Percentiles rank a stretch among this genome's conserved stretches.
Conservation (phyloP, 768 basidiomycete genomes). For the Hericium rajendrae region DNA sequence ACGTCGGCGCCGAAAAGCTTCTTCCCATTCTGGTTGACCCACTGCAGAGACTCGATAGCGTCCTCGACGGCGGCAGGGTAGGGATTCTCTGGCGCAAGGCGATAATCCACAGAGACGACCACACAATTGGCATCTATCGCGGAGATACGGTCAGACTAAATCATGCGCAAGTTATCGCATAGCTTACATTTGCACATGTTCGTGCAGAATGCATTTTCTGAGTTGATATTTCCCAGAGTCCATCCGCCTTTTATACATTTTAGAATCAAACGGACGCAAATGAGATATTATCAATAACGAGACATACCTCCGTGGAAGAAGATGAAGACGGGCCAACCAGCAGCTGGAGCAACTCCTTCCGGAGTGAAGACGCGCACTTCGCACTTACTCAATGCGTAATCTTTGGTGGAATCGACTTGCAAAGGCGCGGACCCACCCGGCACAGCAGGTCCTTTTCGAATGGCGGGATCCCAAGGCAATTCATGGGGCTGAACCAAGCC, state of each 20-base stretch:
- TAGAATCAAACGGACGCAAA: not conserved
- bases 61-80: slow-evolving; percentile 69
- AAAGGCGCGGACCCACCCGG: slow-evolving; percentile 50
- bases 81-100: slow-evolving; percentile 59
- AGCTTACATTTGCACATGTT: slow-evolving; percentile 46
- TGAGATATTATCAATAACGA: not conserved
- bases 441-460: slow-evolving; percentile 43
- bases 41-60: slow-evolving; percentile 54
- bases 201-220: slow-evolving; percentile 52
- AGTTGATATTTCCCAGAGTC: slow-evolving; percentile 59
- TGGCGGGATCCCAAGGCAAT: slow-evolving; percentile 49
- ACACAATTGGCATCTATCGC: slow-evolving; percentile 47
- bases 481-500: slow-evolving; percentile 43
- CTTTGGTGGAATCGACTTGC: slow-evolving; percentile 43
- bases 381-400: slow-evolving; percentile 42
- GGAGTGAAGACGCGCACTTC: slow-evolving; percentile 60
- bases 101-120: slow-evolving; percentile 59
- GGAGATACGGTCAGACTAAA: not conserved
- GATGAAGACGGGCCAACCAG: slow-evolving; percentile 64
- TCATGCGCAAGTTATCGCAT: not conserved
- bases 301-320: slow-evolving; percentile 64
- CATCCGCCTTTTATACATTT: slow-evolving; percentile 50
- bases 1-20: slow-evolving; percentile 38
- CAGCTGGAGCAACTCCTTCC: slow-evolving; percentile 33
- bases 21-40: slow-evolving; percentile 44